Base-by-base conservation (phyloP, 2,329 filamentous ascomycete species). In the Aciculosporium take region DNA sequence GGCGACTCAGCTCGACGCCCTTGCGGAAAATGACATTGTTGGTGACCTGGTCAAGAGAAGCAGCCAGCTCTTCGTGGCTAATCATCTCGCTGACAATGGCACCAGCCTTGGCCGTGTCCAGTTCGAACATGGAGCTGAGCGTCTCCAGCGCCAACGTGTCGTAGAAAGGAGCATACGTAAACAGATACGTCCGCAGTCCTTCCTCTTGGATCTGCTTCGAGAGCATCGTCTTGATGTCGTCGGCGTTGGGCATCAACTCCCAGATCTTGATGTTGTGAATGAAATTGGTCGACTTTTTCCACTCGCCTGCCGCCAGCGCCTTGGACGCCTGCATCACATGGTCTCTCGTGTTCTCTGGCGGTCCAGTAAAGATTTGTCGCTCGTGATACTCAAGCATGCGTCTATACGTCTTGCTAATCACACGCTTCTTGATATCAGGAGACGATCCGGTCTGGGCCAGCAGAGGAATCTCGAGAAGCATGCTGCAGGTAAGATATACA, bases 371-470 rank as follows among this genome's bases (percentile, higher is more conserved):
- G 62, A 98, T 94, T 63, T 98, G 91, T 55, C 91, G 81, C 76
- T 98, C 91, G 63, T 96, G 91, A 71, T 98, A 98, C 66, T 98
- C 93, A 52, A 98, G 77, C 84, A 98, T 94, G 52, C 91, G 86
- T 54, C 91, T 84, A 74, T 96, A 98, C 3, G 91, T 96, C 76
- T 98, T 98, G 73, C 88, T 95, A 62, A 98, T 96, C 56, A 96
- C 78, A 48, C 89, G 80, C 76, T 95, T 95, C 76, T 86, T 93
- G 62, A 96, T 78, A 60, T 98, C 91, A 10, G 91, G 93, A 18
- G 89, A 91, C 7, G 89, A 96, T 50, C 91, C 91, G 28, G 89
- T 93, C 66, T 96, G 91, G 37, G 91, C 93, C 52, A 98, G 80
- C 36, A 96, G 80, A 46, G 91, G 91, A 48, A 98, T 96, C 69